phyloP scores from a whole-genome alignment of 2,329 filamentous ascomycete genomes.

The Aspergillus brasiliensis region DNA sequence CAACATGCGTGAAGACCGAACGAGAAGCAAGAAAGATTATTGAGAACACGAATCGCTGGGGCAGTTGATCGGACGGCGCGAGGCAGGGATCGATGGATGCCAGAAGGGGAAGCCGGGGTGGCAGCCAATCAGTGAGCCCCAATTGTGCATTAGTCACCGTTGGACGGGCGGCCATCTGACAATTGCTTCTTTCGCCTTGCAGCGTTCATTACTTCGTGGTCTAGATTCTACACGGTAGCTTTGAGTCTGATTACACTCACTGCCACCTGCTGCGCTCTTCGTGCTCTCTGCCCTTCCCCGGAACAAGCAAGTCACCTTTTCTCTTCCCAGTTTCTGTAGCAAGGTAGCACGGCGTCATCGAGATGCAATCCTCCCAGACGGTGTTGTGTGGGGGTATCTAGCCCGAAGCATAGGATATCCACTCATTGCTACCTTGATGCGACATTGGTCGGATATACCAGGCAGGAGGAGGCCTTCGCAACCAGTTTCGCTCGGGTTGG shows the following conservation, averaged over 20 bases:
- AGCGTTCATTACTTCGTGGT: neutral
- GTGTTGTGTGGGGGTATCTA: neutral
- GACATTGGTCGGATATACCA: neutral
- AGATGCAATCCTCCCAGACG: neutral
- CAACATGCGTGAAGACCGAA: neutral
- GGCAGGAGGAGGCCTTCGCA: neutral
- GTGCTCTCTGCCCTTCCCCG: neutral
- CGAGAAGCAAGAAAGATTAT: neutral
- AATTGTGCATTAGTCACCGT: conserved; percentile 1
- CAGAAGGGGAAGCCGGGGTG: neutral
- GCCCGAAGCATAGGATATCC: neutral
- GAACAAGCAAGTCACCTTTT: neutral
- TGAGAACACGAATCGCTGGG: neutral
- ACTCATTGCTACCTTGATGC: neutral
- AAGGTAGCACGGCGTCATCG: neutral
- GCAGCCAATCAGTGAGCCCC: neutral
- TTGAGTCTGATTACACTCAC: neutral
- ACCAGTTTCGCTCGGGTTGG: neutral
- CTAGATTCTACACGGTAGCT: conserved; percentile 9
- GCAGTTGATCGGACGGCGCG: neutral
- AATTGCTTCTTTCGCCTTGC: neutral
- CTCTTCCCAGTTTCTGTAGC: neutral
- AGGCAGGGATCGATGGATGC: neutral
- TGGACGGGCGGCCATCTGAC: neutral
- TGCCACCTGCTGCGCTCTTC: neutral